Percentiles rank a stretch among this genome's conserved stretches.
Conservation (phyloP, 1,139 yeast species). For the Meyerozyma guilliermondii region DNA sequence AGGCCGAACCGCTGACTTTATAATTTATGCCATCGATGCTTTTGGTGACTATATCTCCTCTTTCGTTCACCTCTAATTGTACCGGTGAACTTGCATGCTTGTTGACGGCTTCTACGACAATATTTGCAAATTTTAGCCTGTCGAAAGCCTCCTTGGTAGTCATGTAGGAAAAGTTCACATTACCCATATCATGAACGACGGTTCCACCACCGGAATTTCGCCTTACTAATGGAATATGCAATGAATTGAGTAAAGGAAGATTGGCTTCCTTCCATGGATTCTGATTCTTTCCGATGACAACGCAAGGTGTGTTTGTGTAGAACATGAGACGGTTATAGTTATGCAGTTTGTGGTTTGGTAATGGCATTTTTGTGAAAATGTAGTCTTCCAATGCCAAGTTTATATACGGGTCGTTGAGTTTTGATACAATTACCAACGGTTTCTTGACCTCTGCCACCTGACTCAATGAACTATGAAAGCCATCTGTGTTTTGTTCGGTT, state of each 20-base stretch:
- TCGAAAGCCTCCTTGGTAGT: constrained; percentile 64
- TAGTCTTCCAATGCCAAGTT: constrained; percentile 84
- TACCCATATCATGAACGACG: constrained; percentile 93
- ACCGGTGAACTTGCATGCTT: constrained; percentile 16
- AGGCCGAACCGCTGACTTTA: constrained; percentile 89
- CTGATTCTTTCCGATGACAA: constrained; percentile 94
- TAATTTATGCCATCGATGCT: constrained; percentile 24
- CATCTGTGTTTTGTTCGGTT: background rate
- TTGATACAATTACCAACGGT: constrained; percentile 39
- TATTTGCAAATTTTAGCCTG: constrained; percentile 54
- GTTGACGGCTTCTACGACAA: constrained; percentile 51
- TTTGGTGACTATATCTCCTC: constrained; percentile 36
- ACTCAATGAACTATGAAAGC: constrained; percentile 9
- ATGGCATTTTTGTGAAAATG: constrained; percentile 62
- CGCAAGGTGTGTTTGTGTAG: constrained; percentile 77
- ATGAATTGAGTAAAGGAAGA: constrained; percentile 47
- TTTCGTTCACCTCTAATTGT: constrained; percentile 16
- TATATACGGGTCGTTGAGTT: constrained; percentile 57
- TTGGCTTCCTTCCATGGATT: constrained; percentile 90
- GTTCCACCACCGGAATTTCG: constrained; percentile 95
- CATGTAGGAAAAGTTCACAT: constrained; percentile 81
- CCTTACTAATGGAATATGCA: constrained; percentile 66
- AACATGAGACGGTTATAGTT: constrained; percentile 55
- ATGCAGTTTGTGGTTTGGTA: constrained; percentile 16
- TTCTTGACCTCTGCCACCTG: constrained; percentile 13